Base-by-base conservation (phyloP, 768 basidiomycete genomes). In the Solioccasus polychromus region DNA sequence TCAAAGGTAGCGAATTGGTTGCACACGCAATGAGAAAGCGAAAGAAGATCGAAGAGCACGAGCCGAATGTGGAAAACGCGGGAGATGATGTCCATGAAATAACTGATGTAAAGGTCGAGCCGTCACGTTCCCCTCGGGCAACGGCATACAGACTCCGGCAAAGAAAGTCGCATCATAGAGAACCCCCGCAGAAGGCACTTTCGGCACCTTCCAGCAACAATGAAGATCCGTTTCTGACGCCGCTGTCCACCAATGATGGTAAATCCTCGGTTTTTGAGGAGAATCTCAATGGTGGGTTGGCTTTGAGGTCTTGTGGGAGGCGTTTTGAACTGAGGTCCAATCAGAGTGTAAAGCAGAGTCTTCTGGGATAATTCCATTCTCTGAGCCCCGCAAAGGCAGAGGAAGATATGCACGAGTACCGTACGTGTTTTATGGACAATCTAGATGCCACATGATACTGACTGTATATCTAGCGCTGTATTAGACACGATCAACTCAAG, bases 401-500 rank as follows among this genome's bases (percentile, higher is more conserved):
- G 82, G 81, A n/a, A 67, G 82, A 58, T 83, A 83, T 42, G 76
- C 72, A 3, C 74, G 74, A 52, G 55, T 53, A 35, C 52, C 54
- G 72, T 74, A 55, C 23, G 71, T 57, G 26, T 26, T 20, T 32
- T 18, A 4, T 29, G n/a, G 35, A 19, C 32, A 25, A 28, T 42
- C 35, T 15, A 26, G 18, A 32, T 26, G 20, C 18, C 7, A 11
- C 19, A 12, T 51, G 32, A 46, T 24, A 38, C 25, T 5, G n/a
- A 5, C 14, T n/a, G 17, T 17, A 18, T 37, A 12, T 59, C 45
- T 24, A 65, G 67, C 24, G 29, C 56, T 8, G 58, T 53, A 29
- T 59, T 68, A 9, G 64, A 61, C 22, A 77, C 80, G 3, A 81
- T 88, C 55, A 88, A 84, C 52, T 72, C 79, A 6, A 61, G 69